Base-by-base conservation (phyloP, 192 early-diverging fungal genomes). In the Obelidium mucronatum region DNA sequence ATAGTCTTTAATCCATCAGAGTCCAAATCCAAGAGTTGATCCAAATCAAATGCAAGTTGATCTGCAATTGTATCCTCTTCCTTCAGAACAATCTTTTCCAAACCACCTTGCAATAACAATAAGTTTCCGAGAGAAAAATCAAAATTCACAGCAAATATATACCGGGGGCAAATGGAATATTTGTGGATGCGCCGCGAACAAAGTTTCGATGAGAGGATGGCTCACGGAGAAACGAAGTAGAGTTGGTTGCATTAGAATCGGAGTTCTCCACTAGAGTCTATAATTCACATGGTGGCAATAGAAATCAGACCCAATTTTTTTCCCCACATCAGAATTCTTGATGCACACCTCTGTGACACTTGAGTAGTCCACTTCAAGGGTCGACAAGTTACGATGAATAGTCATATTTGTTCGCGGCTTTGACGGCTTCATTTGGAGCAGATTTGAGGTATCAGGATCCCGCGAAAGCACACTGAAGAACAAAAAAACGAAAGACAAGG, bases 91-190 rank as follows among this genome's bases (percentile, higher is more conserved):
- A 76, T 56, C 5, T 63, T 58, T 60, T 85, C 91, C 68, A 92
- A 78, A 24, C 92, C 91, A 73, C 87, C 85, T 82, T 40, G 53
- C 44, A 40, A 52, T 11, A 74, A n/a, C n/a, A n/a, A 44, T 13
- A 54, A 15, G 6, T 26, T 0, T 40, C 59, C 48, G 33, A 71
- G n/a, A 24, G 52, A 71, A 3, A 58, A 24, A 34, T 31, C 42
- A 39, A 36, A 54, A 28, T 19, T n/a, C n/a, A n/a, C n/a, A n/a
- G n/a, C n/a, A n/a, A n/a, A n/a, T n/a, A n/a, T n/a, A n/a, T 69
- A 73, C 92, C 94, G 3, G 93, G 93, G 3, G 90, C 86, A 78
- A 96, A 96, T 0, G 93, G 94, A 56, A 91, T 83, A 56, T 90
- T 86, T 3, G 88, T 83, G 2, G 89, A 87, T 26, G 80, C 81